Conservation (phyloP, 2,329 filamentous ascomycete species). For the Stachybotrys echinatus region DNA sequence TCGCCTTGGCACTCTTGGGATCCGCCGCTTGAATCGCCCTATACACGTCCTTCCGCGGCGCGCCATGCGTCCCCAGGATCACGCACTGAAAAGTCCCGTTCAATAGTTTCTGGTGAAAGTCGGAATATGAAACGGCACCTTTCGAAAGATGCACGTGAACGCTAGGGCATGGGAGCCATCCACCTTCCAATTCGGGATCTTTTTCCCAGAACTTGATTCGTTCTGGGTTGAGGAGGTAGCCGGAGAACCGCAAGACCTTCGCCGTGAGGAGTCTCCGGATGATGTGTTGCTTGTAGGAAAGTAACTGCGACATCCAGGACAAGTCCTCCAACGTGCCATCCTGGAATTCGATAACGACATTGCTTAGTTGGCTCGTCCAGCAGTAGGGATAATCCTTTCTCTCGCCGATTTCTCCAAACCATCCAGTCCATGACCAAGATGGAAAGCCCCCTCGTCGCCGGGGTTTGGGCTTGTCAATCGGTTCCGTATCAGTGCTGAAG, state of each 20-base stretch:
- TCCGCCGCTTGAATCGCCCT: neutral
- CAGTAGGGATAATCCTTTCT: neutral
- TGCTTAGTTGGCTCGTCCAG: neutral
- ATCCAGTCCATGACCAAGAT: constrained; percentile 2
- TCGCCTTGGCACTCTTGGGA: neutral
- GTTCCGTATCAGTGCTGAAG: neutral
- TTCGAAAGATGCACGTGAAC: neutral
- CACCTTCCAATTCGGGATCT: neutral
- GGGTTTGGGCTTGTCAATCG: neutral
- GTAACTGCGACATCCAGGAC: neutral
- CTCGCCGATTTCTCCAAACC: neutral
- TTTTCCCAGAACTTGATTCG: neutral
- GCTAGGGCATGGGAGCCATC: neutral
- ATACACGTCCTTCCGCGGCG: neutral
- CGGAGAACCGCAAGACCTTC: neutral
- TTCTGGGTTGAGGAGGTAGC: neutral
- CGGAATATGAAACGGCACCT: neutral
- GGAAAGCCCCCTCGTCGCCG: neutral
- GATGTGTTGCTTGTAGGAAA: neutral
- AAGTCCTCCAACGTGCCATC: neutral
- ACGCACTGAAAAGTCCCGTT: neutral
- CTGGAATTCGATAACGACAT: neutral
- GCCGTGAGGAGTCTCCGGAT: neutral
- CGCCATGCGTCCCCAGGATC: neutral
- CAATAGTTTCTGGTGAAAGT: neutral